phyloP scores from a whole-genome alignment of 176 grass and related monocot genomes.

The Phragmites australis region DNA sequence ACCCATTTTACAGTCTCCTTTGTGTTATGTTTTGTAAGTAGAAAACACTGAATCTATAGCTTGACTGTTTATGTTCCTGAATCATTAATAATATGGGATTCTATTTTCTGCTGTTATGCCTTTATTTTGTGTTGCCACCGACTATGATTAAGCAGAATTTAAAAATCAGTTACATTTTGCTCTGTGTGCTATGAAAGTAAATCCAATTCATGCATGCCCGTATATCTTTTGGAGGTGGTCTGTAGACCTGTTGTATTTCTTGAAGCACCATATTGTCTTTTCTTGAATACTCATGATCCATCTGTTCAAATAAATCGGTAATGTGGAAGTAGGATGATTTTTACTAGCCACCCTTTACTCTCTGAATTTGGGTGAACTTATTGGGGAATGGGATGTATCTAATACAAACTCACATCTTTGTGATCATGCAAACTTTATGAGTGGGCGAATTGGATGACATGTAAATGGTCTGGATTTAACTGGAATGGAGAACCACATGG shows the following conservation, averaged over 20 bases:
- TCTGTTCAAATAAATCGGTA: not conserved
- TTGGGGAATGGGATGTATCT: not conserved
- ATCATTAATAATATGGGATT: not conserved
- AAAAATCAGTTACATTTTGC: not conserved
- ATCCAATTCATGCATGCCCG: not conserved
- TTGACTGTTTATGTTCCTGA: not conserved
- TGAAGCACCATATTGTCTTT: not conserved
- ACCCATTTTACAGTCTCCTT: not conserved
- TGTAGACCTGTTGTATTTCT: not conserved
- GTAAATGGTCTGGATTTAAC: not conserved
- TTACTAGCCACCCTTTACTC: not conserved
- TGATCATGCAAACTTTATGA: not conserved
- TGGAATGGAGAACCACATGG: not conserved
- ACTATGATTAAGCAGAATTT: not conserved
- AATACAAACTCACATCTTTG: not conserved
- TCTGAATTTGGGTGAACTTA: not conserved
- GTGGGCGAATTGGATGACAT: not conserved
- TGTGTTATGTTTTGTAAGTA: not conserved
- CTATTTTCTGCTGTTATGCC: not conserved
- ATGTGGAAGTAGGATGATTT: constrained; percentile 9
- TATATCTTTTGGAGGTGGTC: not conserved
- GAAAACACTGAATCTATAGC: not conserved
- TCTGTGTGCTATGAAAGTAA: not conserved
- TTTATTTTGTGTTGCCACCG: not conserved
- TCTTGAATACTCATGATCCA: not conserved